phyloP scores from a whole-genome alignment of 179 eudicot species.

The Spinacia oleracea region DNA sequence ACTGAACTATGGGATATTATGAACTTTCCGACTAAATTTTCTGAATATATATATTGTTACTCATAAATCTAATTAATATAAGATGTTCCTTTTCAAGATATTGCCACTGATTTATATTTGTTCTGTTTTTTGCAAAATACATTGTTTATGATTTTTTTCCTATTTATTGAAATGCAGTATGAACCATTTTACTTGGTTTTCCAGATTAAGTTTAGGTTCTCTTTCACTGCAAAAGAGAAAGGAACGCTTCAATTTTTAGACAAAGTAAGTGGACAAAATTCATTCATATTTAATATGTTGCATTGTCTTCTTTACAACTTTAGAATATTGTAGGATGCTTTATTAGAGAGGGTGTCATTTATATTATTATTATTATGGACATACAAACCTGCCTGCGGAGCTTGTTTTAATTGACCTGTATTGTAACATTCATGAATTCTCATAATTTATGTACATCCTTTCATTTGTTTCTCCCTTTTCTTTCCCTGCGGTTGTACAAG shows the following conservation, averaged over 20 bases:
- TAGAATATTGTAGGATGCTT: not conserved
- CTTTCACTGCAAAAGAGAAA: conserved; percentile 38
- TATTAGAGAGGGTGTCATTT: not conserved
- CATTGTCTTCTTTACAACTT: not conserved
- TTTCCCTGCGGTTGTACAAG: conserved; percentile 62
- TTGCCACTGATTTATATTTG: not conserved
- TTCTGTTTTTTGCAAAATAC: not conserved
- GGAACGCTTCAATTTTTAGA: conserved; percentile 45
- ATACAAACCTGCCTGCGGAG: too few relatives aligned
- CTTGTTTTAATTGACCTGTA: too few relatives aligned
- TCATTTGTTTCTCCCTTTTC: not conserved
- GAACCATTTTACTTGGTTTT: conserved; percentile 19
- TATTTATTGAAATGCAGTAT: not conserved
- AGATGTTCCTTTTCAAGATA: not conserved
- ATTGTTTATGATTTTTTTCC: not conserved
- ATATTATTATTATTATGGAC: too few relatives aligned
- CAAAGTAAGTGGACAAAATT: conserved; percentile 40
- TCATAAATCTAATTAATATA: not conserved
- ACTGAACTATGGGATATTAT: not conserved
- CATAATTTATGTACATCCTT: not conserved
- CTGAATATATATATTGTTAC: not conserved
- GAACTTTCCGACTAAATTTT: not conserved
- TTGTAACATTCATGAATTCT: too few relatives aligned
- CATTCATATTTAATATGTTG: not conserved
- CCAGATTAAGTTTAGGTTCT: conserved; percentile 51